Evolutionary conservation across 1,284 basidiomycete genomes (phyloP).

Genomic region (Quambalaria eucalypti): DNA sequence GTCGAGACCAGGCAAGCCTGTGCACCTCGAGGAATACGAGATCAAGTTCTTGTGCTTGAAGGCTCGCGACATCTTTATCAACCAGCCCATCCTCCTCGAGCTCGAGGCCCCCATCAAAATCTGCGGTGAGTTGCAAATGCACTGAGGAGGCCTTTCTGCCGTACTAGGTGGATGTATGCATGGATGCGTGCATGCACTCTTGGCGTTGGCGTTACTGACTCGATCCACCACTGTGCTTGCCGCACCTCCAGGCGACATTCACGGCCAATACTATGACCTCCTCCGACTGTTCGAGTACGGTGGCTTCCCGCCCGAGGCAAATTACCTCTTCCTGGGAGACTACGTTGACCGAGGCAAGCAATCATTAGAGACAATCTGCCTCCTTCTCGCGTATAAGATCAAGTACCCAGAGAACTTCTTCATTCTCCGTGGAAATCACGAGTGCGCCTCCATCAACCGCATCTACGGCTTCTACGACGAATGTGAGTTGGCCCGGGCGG

Average conservation of each 20-base stretch:
- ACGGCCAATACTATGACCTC: conserved; percentile 96
- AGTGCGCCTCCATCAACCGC: conserved; percentile 97
- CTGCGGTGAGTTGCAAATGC: conserved; percentile 65
- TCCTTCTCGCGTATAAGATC: conserved; percentile 88
- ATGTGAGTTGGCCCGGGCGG: conserved; percentile 52
- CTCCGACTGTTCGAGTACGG: conserved; percentile 99
- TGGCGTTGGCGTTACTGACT: too few species aligned
- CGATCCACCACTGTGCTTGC: neutral
- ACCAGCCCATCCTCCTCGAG: conserved; percentile 86
- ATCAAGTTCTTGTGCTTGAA: conserved; percentile 92
- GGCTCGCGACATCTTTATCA: conserved; percentile 90
- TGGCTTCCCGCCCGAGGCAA: conserved; percentile 91
- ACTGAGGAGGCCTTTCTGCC: too few species aligned
- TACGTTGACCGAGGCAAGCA: conserved; percentile 99
- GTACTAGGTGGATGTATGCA: too few species aligned
- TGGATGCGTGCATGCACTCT: too few species aligned
- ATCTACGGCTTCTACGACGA: conserved; percentile 99
- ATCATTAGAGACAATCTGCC: conserved; percentile 90
- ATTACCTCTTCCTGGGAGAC: conserved; percentile 97
- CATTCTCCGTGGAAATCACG: conserved; percentile 92
- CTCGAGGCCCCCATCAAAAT: conserved; percentile 94
- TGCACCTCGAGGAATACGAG: conserved; percentile 87
- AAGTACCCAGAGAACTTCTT: conserved; percentile 99
- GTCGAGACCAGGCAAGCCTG: conserved; percentile 81
- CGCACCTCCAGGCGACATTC: conserved; percentile 78